phyloP scores from a whole-genome alignment of 805 yeast species.

The Pichia californica region DNA sequence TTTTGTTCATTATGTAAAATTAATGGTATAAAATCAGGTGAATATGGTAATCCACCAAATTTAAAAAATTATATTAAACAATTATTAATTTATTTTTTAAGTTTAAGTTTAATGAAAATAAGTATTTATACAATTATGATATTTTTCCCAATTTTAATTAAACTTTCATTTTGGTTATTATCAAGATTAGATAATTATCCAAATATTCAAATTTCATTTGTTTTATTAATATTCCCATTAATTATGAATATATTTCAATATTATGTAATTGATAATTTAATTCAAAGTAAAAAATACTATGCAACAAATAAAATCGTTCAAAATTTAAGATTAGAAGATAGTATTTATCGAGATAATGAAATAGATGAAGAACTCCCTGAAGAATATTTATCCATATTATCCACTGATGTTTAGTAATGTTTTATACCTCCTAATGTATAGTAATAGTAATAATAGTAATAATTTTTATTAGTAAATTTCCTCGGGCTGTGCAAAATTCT shows the following conservation, averaged over 20 bases:
- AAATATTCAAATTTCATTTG: conserved; percentile 76
- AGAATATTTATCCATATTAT: no score
- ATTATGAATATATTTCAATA: conserved; percentile 70
- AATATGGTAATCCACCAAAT: conserved; percentile 60
- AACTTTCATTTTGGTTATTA: conserved; percentile 63
- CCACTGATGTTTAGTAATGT: no score
- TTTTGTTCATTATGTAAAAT: conserved; percentile 27
- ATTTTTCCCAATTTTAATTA: conserved; percentile 59
- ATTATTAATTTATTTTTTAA: conserved; percentile 57
- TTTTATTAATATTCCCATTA: conserved; percentile 76
- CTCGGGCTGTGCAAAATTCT: no score
- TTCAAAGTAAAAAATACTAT: conserved; percentile 46
- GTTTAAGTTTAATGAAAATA: conserved; percentile 53
- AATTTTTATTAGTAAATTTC: no score
- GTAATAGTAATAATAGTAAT: no score
- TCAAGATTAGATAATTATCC: conserved; percentile 83
- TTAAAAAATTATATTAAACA: conserved; percentile 67
- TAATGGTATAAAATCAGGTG: conserved; percentile 46
- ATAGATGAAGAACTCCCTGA: conserved; percentile 5
- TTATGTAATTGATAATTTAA: conserved; percentile 65
- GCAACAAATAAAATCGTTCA: conserved; percentile 13
- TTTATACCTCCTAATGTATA: no score
- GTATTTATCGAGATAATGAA: background rate
- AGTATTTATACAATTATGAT: conserved; percentile 51
- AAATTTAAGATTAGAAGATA: background rate